These are phyloP conservation scores for Lentinula raphanica DNA, from an alignment of 768 basidiomycete species.

Conservation along the genomic window DNA sequence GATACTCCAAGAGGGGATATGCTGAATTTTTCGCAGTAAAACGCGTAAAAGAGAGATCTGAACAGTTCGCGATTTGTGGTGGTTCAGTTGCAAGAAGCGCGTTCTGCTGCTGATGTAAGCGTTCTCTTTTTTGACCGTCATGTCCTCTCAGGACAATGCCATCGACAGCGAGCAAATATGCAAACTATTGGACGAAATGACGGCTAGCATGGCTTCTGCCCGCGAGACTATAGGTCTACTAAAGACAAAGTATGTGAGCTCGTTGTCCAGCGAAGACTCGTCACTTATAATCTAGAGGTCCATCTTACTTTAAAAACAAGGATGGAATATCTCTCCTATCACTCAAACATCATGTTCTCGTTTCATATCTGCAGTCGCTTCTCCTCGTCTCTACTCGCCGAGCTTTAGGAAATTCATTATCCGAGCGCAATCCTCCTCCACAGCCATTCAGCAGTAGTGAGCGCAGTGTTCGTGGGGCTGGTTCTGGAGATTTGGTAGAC, in stretches of 20 bases:
- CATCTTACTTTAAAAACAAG: slow-evolving; percentile 39
- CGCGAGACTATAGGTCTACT: neutral
- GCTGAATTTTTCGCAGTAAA: neutral
- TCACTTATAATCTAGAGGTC: neutral
- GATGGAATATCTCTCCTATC: slow-evolving; percentile 90
- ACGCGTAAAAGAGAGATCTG: neutral
- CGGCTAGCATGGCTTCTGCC: slow-evolving; percentile 5
- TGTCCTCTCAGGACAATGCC: neutral
- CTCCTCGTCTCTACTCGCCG: slow-evolving; percentile 69
- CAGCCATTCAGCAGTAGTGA: slow-evolving; percentile 48
- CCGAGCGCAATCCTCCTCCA: slow-evolving; percentile 41
- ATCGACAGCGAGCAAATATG: slow-evolving; percentile 1
- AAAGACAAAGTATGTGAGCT: slow-evolving; percentile 1
- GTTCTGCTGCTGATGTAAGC: neutral
- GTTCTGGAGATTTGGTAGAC: slow-evolving; percentile 73
- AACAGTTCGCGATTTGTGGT: neutral
- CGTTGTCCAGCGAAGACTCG: neutral
- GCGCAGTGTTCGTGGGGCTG: slow-evolving; percentile 49
- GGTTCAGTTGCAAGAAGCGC: neutral
- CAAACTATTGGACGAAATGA: slow-evolving; percentile 5
- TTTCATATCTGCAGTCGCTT: slow-evolving; percentile 84
- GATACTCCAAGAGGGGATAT: neutral
- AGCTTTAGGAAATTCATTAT: slow-evolving; percentile 59
- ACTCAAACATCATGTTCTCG: slow-evolving; percentile 76
- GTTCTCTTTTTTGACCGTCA: neutral